Percentiles rank a stretch among this genome's conserved stretches.
These are phyloP conservation scores for Pascua guehoae DNA, from an alignment of 1,284 basidiomycete genomes.

Conservation along the genomic window DNA sequence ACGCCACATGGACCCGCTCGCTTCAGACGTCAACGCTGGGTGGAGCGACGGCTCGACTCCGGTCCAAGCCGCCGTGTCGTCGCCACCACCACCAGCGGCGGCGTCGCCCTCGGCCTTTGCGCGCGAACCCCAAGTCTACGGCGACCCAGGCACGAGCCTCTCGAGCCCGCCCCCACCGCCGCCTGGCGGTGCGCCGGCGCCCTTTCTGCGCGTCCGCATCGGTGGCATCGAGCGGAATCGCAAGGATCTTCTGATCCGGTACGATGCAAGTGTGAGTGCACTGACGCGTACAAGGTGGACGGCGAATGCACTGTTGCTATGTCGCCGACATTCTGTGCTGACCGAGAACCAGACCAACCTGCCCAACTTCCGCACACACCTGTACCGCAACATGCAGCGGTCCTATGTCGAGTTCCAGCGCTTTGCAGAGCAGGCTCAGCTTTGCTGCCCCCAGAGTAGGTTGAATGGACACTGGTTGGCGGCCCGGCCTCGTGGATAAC, in stretches of 20 bases:
- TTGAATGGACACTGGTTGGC: neutral
- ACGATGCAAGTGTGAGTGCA: conserved; percentile 78
- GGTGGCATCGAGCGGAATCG: conserved; percentile 86
- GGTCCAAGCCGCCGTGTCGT: neutral
- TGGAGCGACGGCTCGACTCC: conserved; percentile 10
- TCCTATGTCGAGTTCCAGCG: conserved; percentile 88
- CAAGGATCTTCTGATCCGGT: conserved; percentile 81
- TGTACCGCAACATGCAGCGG: conserved; percentile 85
- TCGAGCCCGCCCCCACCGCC: conserved; percentile 19
- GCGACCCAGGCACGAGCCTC: conserved; percentile 35
- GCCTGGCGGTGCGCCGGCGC: conserved; percentile 34
- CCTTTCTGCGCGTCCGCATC: conserved; percentile 80
- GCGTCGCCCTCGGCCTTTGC: conserved; percentile 13
- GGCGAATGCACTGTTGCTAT: neutral
- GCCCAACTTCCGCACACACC: conserved; percentile 78
- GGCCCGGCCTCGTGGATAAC: no score
- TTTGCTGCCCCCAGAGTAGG: conserved; percentile 73
- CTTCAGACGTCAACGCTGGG: conserved; percentile 18
- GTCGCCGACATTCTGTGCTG: neutral
- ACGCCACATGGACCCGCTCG: conserved; percentile 23
- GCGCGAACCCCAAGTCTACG: conserved; percentile 42
- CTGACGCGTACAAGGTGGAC: neutral
- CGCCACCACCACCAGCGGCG: neutral
- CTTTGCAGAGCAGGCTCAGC: conserved; percentile 78
- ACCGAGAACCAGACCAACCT: conserved; percentile 70